Base-by-base conservation (phyloP, 345 rosid species). In the Theobroma cacao region DNA sequence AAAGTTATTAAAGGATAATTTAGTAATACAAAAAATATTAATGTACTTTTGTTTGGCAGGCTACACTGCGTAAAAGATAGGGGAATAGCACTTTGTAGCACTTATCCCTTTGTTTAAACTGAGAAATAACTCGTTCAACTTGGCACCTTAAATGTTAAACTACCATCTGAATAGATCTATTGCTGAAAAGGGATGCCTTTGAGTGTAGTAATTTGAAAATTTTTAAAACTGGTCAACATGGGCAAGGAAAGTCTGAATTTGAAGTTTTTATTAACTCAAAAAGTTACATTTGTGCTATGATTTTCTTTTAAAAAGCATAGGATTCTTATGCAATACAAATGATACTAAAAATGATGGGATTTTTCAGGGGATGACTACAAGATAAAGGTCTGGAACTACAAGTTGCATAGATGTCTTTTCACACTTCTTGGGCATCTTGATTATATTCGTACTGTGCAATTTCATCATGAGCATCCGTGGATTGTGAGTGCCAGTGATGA, bases 401-500 rank as follows among this genome's bases (percentile, higher is more conserved):
- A 91, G 89, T 68, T 89, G 82, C 98, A 92, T 84, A 88, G 95
- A 81, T 94, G 99, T 78, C 89, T 96, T 33, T 96, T 96, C 81
- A 94, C 97, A 30, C 95, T 96, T 81, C 94, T 96, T 36, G 99
- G 99, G 11, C 99, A 96, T 77, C 97, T 94, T 74, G 98, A 96
- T 79, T 96, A 96, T 64, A 92, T 94, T 76, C 97, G 99, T 38
- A 96, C 98, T 1, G 99, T 94, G 74, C 98, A 96, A 82, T 94
- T 96, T 78, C 98, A 96, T 84, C 98, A 96, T 73, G 99, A 96
- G 75, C 82, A 90, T 83, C 98, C 98, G 0, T 96, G 99, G 99
- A 94, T 96, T 52, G 98, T 96, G 76, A 96, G 99, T 84, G 97
- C 99, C 28, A 94, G 99, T 85, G 97, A 96, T 31, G 99, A 96